Percentiles rank a stretch among this genome's conserved stretches.
Conservation (phyloP, 345 rosid genomes). For the Acer yangbiense region DNA sequence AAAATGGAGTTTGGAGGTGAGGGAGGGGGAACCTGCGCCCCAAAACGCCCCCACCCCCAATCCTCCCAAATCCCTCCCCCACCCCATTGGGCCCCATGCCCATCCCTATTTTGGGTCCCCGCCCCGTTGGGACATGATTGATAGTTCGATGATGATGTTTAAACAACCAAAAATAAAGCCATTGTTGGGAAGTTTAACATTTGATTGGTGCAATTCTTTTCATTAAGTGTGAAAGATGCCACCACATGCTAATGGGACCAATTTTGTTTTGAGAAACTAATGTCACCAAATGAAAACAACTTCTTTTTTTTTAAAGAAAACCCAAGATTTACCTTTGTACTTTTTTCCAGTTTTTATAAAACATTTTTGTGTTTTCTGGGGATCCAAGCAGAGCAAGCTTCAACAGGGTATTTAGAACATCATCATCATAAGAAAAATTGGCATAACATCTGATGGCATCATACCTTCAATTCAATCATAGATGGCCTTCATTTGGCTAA, state of each 20-base stretch:
- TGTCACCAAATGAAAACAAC: background rate
- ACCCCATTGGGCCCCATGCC: too few relatives aligned
- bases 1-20: too few relatives aligned
- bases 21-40: too few relatives aligned
- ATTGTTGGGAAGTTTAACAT: background rate
- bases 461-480: background rate
- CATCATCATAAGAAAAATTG: background rate
- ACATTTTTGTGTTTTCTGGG: too few relatives aligned
- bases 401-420: background rate
- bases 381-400: too few relatives aligned
- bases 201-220: too few relatives aligned
- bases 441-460: background rate
- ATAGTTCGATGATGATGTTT: slow-evolving; percentile 11
- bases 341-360: too few relatives aligned
- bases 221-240: slow-evolving; percentile 9
- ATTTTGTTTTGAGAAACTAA: background rate
- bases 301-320: background rate
- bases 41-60: too few relatives aligned
- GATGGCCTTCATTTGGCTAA: background rate
- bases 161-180: slow-evolving; percentile 8
- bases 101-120: too few relatives aligned
- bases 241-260: slow-evolving; percentile 15
- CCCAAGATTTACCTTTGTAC: background rate
- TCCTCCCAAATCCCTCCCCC: too few relatives aligned
- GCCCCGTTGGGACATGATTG: background rate